phyloP scores from a whole-genome alignment of 225 moss, liverwort and hornwort species.

The Thuidium tamariscinum region DNA sequence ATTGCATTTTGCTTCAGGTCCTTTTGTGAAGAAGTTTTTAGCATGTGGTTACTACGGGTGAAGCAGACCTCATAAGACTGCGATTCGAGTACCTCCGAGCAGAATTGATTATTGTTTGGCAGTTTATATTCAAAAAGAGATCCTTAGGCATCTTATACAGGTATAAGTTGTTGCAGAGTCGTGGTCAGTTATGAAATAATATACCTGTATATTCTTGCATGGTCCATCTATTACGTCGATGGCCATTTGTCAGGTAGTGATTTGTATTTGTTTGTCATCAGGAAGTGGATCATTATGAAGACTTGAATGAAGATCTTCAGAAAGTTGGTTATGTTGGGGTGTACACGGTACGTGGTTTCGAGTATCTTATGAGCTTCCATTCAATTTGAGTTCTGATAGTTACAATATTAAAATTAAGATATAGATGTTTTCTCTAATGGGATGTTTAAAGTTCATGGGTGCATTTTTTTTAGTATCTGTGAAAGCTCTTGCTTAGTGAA shows the following conservation, averaged over 20 bases:
- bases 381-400: neutral
- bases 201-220: neutral
- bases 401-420: neutral
- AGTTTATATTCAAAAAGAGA: conserved; percentile 2
- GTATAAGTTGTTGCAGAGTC: conserved; percentile 13
- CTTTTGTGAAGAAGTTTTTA: conserved; percentile 6
- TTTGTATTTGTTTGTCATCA: conserved; percentile 10
- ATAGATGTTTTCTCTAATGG: neutral
- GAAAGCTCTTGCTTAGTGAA: neutral
- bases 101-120: conserved; percentile 17
- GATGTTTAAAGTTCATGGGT: neutral
- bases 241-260: neutral
- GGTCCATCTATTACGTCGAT: neutral
- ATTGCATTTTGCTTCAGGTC: conserved; percentile 17
- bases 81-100: neutral
- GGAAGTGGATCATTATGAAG: conserved; percentile 92
- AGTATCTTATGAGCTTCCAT: neutral
- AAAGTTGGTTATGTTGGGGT: conserved; percentile 61
- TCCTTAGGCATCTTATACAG: conserved; percentile 14
- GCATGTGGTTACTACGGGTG: conserved; percentile 10
- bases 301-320: conserved; percentile 45
- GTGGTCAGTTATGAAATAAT: neutral
- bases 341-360: conserved; percentile 42
- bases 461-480: neutral
- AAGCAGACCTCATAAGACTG: conserved; percentile 10